Evolutionary conservation across 108 stramenopile genomes (phyloP), one percentile per base, ranked within the genome.

Genomic region (Parmales sp.): DNA sequence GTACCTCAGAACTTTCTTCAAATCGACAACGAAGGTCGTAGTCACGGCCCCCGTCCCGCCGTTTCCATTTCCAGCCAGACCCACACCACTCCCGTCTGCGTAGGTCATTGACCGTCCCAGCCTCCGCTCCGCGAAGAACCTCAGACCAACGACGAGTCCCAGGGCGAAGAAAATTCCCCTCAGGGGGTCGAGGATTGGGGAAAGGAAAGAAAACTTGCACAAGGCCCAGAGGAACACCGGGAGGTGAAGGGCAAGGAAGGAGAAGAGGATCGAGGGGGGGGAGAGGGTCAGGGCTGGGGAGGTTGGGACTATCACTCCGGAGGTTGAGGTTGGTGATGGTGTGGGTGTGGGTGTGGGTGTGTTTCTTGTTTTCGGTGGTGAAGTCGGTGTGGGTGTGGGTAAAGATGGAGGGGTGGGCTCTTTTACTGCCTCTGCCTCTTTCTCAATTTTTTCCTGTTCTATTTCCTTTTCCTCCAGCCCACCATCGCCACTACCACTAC

Each of bases 1-100:
- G 69, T 69, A 85, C 0, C 74, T 60, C 29, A 77, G 65, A 0
- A 72, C 37, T 0, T 60, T 73, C 38, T 64, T 72, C 16, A 83
- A 44, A 44, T 77, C 64, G 1, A 81, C 69, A 1, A 49, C 9
- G 25, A 86, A 67, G 5, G 64, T 74, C 63, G 78, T 81, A 18
- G 68, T 70, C 9, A 67, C 63, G 38, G 29, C 28, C 37, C 65
- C 70, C 26, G 31, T 60, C 13, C 54, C 54, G 29, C 54, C 54
- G 54, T 60, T 60, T 34, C 54, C 54, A 34, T 20, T 19, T 0
- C 54, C 54, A 11, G 13, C 18, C 18, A 60, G 28, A 13, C 54
- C 54, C 26, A 60, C 54, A 34, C 31, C 36, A 1, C 31, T 34
- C 3, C 54, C 54, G 54, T 60, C 54, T 28, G 13, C 20, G 54